These are phyloP conservation scores for Nemophila menziesii DNA, from an alignment of 257 asterid genomes.

Conservation along the genomic window DNA sequence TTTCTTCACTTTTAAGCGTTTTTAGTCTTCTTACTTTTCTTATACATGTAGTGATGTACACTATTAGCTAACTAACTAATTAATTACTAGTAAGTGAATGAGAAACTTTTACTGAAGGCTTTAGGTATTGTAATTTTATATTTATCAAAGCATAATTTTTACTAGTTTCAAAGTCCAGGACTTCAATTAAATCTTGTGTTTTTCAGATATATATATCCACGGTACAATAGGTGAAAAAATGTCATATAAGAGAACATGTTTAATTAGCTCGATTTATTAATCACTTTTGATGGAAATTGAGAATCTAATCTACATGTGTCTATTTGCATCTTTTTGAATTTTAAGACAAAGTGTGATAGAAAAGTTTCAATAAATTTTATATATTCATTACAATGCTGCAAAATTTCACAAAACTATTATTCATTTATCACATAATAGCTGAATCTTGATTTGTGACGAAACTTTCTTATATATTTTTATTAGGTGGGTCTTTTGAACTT, in stretches of 20 bases:
- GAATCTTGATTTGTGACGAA: neutral
- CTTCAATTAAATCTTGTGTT: neutral
- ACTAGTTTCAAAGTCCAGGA: neutral
- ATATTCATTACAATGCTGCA: neutral
- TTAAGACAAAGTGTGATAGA: neutral
- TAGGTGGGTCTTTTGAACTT: constrained; percentile 86
- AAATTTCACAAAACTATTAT: no score
- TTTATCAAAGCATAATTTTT: neutral
- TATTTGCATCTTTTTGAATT: no score
- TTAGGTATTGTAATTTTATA: neutral
- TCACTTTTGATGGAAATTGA: no score
- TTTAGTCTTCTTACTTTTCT: neutral
- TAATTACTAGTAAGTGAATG: neutral
- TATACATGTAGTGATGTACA: neutral
- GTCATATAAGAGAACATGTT: neutral
- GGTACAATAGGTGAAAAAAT: neutral
- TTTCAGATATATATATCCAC: neutral
- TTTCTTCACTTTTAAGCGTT: neutral
- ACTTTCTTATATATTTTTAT: constrained; percentile 6
- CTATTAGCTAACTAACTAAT: neutral
- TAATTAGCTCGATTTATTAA: neutral
- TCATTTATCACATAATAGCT: neutral
- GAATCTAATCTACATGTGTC: neutral
- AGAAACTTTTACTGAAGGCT: neutral
- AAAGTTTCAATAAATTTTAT: neutral